phyloP scores from a whole-genome alignment of 805 yeast species.

The Schizosaccharomyces osmophilus region DNA sequence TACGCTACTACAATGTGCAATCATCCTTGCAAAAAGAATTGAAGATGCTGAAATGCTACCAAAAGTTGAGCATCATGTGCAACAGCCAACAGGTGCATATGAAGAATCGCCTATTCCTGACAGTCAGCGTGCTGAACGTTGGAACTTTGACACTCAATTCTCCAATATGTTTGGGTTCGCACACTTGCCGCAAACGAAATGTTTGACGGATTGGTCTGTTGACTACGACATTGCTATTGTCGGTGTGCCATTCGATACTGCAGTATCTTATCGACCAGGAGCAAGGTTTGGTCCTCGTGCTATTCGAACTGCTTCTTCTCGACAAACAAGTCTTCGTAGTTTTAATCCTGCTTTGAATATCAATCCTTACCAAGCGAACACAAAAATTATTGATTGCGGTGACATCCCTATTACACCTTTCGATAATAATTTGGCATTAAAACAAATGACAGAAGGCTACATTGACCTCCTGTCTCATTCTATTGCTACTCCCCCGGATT shows the following conservation, averaged over 20 bases:
- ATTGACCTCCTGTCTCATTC: conserved; percentile 14
- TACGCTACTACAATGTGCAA: too few relatives aligned
- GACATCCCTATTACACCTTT: conserved; percentile 47
- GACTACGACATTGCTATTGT: conserved; percentile 45
- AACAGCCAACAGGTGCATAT: too few relatives aligned
- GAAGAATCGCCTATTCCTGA: not conserved
- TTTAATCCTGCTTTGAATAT: conserved; percentile 22
- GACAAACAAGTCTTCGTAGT: conserved; percentile 46
- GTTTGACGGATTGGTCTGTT: conserved; percentile 25
- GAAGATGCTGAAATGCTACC: too few relatives aligned
- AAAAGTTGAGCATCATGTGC: too few relatives aligned
- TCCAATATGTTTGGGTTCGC: conserved; percentile 31
- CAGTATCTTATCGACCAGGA: conserved; percentile 54
- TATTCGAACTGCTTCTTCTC: conserved; percentile 40
- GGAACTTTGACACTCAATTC: conserved; percentile 11
- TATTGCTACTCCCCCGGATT: conserved; percentile 20
- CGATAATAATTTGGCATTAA: conserved; percentile 37
- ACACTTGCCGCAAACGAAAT: conserved; percentile 35
- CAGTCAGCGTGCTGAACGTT: not conserved
- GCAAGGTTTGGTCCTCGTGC: conserved; percentile 65
- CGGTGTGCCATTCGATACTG: conserved; percentile 71
- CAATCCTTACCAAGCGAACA: not conserved
- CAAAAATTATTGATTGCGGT: conserved; percentile 29
- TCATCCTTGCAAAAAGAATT: too few relatives aligned
- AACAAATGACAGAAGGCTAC: conserved; percentile 34